A percentile compares a stretch with the other conserved stretches of the same genome.
These are phyloP conservation scores for Metschnikowia bowlesiae DNA, from an alignment of 805 yeast species.

Conservation along the genomic window DNA sequence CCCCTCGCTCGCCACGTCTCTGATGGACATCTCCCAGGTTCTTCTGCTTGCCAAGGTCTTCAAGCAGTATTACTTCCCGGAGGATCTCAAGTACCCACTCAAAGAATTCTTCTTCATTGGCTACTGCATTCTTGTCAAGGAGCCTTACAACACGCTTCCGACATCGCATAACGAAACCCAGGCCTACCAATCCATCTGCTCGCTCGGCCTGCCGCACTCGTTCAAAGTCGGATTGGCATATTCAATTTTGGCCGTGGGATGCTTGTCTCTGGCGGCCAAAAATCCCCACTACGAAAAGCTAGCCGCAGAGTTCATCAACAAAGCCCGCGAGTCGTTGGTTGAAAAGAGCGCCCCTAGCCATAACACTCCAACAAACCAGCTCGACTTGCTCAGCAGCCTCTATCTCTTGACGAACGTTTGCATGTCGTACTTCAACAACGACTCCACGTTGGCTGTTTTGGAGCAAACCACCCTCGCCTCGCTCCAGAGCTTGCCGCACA, in stretches of 20 bases:
- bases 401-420: constrained; percentile 43
- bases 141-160: constrained; percentile 18
- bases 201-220: constrained; percentile 18
- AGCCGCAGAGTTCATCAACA: constrained; percentile 36
- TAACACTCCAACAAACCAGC: constrained; percentile 15
- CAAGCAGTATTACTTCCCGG: constrained; percentile 13
- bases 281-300: constrained; percentile 26
- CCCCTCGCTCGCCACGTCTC: constrained; percentile 78
- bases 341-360: constrained; percentile 32
- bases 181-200: constrained; percentile 18
- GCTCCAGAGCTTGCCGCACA: constrained; percentile 30
- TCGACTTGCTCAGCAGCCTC: constrained; percentile 24
- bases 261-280: constrained; percentile 17
- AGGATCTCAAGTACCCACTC: constrained; percentile 10
- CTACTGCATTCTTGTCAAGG: constrained; percentile 19
- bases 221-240: constrained; percentile 40
- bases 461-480: constrained; percentile 45
- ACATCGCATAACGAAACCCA: constrained; percentile 20
- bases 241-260: constrained; percentile 44
- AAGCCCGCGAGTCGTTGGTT: constrained; percentile 42
- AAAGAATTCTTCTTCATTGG: constrained; percentile 33
- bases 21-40: constrained; percentile 29
- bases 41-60: constrained; percentile 27
- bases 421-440: constrained; percentile 41
- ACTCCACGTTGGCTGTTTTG: constrained; percentile 45